A percentile compares a stretch with the other conserved stretches of the same genome.
Evolutionary conservation across 352 stramenopile species (phyloP).

Genomic region (Pythium insidiosum): DNA sequence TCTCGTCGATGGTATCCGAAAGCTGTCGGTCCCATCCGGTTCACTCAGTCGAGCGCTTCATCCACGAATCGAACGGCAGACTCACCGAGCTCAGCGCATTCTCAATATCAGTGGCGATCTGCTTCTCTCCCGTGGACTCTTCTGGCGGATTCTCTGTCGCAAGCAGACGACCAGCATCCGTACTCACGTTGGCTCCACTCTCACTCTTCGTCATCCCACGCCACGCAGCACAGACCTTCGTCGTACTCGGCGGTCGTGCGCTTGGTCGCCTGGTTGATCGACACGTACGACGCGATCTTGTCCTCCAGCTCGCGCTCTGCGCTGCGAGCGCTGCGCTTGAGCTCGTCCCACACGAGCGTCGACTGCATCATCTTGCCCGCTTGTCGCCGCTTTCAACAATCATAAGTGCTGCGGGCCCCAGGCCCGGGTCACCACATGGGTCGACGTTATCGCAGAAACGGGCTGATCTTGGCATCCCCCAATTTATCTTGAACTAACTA

Average conservation of each 20-base stretch:
- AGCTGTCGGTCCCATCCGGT: too few species aligned
- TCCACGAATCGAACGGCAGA: background rate
- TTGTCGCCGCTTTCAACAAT: background rate
- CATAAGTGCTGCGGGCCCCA: constrained; percentile 6
- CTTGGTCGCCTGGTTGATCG: constrained; percentile 38
- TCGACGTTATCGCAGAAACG: too few species aligned
- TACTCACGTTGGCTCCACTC: background rate
- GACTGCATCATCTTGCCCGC: constrained; percentile 42
- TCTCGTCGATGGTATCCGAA: constrained; percentile 81
- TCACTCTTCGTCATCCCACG: background rate
- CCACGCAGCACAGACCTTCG: constrained; percentile 31
- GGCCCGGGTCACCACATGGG: too few species aligned
- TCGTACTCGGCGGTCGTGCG: constrained; percentile 38
- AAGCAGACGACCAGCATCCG: background rate
- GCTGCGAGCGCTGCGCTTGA: constrained; percentile 52
- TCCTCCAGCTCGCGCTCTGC: constrained; percentile 77
- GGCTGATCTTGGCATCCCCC: too few species aligned
- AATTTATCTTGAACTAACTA: too few species aligned
- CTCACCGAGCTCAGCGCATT: constrained; percentile 51
- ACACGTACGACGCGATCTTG: constrained; percentile 67
- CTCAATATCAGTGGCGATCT: constrained; percentile 73
- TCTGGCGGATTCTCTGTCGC: constrained; percentile 55
- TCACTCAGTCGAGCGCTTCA: background rate
- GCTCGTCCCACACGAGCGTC: constrained; percentile 68
- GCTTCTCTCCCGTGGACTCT: constrained; percentile 43